Conservation (phyloP, 2,329 filamentous ascomycete species). For the Neopestalotiopsis rosae region DNA sequence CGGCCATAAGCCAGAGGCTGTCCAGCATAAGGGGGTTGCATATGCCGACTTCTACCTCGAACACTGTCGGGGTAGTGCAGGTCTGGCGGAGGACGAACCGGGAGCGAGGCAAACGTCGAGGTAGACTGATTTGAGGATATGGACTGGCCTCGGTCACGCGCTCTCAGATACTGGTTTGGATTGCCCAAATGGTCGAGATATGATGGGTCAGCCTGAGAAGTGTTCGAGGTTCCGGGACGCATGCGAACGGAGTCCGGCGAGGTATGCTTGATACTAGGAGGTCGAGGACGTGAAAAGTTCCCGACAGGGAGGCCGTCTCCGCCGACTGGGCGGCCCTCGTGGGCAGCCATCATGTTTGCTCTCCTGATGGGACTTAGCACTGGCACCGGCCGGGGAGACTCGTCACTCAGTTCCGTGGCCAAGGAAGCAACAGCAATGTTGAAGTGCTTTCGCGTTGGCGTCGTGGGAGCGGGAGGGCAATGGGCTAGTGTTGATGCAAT, state of each 20-base stretch:
- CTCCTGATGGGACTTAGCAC: constrained; percentile 26
- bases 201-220: constrained; percentile 28
- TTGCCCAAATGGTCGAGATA: constrained; percentile 26
- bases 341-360: constrained; percentile 27
- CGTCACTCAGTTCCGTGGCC: constrained; percentile 31
- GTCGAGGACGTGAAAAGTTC: constrained; percentile 66
- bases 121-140: constrained; percentile 53
- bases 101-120: constrained; percentile 51
- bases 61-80: constrained; percentile 34
- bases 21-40: constrained; percentile 30
- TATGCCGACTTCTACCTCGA: constrained; percentile 32
- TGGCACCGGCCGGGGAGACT: constrained; percentile 24
- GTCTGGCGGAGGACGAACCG: constrained; percentile 46
- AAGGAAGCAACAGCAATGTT: constrained; percentile 28
- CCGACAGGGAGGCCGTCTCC: constrained; percentile 47
- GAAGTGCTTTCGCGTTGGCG: constrained; percentile 23
- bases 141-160: constrained; percentile 51
- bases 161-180: constrained; percentile 42
- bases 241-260: constrained; percentile 40
- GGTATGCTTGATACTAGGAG: constrained; percentile 55
- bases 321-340: constrained; percentile 35
- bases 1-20: constrained; percentile 37
- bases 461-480: constrained; percentile 22
- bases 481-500: constrained; percentile 20
- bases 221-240: constrained; percentile 30